Conservation (phyloP, 1,284 basidiomycete genomes). For the Pulchroboletus neoregius region DNA sequence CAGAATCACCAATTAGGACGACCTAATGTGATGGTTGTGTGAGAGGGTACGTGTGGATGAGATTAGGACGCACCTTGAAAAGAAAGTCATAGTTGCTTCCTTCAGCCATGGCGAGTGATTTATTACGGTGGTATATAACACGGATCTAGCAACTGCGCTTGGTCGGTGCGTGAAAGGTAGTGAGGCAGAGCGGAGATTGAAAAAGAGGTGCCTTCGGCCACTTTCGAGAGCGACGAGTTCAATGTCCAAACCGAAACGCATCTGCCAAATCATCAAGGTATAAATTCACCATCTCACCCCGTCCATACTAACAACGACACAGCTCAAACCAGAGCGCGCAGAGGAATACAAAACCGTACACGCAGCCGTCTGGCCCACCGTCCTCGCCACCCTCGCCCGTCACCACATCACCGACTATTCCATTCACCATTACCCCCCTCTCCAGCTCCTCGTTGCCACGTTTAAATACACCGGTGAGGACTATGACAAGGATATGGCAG, state of each 20-base stretch:
- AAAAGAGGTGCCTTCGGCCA: too few relatives aligned
- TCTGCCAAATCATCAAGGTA: conserved; percentile 72
- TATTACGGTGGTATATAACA: conserved; percentile 14
- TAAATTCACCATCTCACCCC: conserved; percentile 19
- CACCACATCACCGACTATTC: conserved; percentile 75
- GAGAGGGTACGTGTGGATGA: background rate
- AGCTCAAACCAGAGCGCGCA: conserved; percentile 61
- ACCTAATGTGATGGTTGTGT: conserved; percentile 49
- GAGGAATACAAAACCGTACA: conserved; percentile 72
- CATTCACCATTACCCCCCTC: conserved; percentile 62
- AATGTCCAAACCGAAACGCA: conserved; percentile 42
- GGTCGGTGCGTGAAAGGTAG: background rate
- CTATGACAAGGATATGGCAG: conserved; percentile 64
- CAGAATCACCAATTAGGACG: conserved; percentile 98
- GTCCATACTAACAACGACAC: background rate
- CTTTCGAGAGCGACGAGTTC: too few relatives aligned
- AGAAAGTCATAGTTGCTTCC: conserved; percentile 93
- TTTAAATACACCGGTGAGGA: conserved; percentile 64
- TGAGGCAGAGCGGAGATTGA: conserved; percentile 23
- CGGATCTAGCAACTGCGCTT: background rate
- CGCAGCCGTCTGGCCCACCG: conserved; percentile 65
- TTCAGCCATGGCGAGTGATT: conserved; percentile 64
- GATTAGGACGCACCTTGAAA: conserved; percentile 71
- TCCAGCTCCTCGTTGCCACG: conserved; percentile 64
- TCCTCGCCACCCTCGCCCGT: conserved; percentile 62